Evolutionary conservation across 495 filamentous ascomycete genomes (phyloP), one percentile per base, ranked within the genome.

Genomic region (Chaetomium tenue): DNA sequence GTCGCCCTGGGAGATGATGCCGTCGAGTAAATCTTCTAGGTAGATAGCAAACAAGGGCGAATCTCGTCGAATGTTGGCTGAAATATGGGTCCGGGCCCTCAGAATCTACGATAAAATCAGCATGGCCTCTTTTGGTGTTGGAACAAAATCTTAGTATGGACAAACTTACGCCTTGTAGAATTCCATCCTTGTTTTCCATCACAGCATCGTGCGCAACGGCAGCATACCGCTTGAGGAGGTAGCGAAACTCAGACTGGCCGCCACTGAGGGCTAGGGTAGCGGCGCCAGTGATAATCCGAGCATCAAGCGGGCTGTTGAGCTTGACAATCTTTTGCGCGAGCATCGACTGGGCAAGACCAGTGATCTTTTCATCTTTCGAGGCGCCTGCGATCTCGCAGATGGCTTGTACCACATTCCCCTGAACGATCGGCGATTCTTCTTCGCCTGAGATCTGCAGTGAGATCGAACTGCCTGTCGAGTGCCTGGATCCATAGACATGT

Each of bases 311-410:
- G 63, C 83, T 77, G 70, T 83, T 93, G 44, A 97, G 81, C 70
- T 92, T 93, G 11, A 88, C 87, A 66, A 97, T 85, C 73, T 98
- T 95, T 69, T 98, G 94, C 9, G 96, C 77, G 20, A 98, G 83
- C 89, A 98, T 97, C 5, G 92, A 93, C 69, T 96, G 89, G n/a
- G 92, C 92, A 60, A 98, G 81, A 15, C 93, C 95, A 25, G 88
- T 93, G 52, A 98, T 94, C 75, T 97, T 96, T 42, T 91, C 87
- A 66, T 98, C 93, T 51, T 88, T 84, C 73, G 88, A 92, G 60
- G 82, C 85, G 40, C 80, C 87, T 0, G 95, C 91, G 70, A 98
- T 90, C 33, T 86, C 87, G 65, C 93, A 92, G 65, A 98, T 93
- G 7, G 93, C 89, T 70, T 95, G 89, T 39, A 97, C 86, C 33